Conservation (phyloP, 306 rosid species). For the Dryas octopetala region DNA sequence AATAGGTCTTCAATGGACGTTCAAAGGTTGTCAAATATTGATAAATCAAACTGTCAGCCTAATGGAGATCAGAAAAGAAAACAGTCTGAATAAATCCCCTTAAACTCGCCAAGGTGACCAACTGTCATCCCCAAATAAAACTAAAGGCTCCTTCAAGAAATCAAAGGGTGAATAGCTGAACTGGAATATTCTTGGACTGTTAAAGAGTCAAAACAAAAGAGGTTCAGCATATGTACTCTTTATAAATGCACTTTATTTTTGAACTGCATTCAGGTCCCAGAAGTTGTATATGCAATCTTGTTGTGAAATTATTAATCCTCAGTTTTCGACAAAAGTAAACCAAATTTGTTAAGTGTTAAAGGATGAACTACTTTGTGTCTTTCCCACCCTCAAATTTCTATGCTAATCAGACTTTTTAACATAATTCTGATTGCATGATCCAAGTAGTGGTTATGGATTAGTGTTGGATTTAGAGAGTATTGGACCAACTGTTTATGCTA, state of each 20-base stretch:
- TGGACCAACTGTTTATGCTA: not conserved
- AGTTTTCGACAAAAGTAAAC: conserved; percentile 3
- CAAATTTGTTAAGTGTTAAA: not conserved
- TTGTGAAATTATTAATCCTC: not conserved
- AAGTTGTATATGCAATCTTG: conserved; percentile 26
- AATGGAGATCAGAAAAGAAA: conserved; percentile 65
- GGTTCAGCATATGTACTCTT: conserved; percentile 26
- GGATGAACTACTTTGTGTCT: not conserved
- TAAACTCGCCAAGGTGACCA: conserved; percentile 41
- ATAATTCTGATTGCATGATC: not conserved
- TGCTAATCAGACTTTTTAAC: not conserved
- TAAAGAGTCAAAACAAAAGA: conserved; percentile 44
- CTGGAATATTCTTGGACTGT: conserved; percentile 72
- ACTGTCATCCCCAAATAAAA: conserved; percentile 30
- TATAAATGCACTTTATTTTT: conserved; percentile 21
- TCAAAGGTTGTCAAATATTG: conserved; percentile 7
- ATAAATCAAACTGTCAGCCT: conserved; percentile 22
- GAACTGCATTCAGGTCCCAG: conserved; percentile 4
- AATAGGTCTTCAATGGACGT: too few relatives aligned
- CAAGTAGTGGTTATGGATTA: not conserved
- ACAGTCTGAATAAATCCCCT: conserved; percentile 54
- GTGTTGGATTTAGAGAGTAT: not conserved
- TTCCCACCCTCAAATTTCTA: not conserved
- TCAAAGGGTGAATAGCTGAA: conserved; percentile 62
- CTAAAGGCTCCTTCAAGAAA: conserved; percentile 63